Conservation (phyloP, 208 protist species). For the Leishmania braziliensis region DNA sequence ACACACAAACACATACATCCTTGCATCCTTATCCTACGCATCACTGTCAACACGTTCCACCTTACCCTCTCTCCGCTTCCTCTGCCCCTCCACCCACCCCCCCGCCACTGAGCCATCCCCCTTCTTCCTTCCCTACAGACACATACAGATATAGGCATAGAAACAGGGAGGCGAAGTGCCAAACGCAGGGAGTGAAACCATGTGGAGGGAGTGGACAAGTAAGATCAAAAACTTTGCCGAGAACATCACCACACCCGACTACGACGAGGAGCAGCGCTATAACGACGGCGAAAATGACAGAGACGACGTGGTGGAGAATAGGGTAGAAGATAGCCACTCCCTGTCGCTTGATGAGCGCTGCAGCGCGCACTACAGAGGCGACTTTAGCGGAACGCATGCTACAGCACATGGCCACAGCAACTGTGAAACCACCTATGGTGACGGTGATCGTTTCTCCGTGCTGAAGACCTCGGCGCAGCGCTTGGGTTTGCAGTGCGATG, state of each 20-base stretch:
- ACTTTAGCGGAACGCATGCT: background rate
- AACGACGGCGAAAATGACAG: background rate
- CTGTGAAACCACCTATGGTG: background rate
- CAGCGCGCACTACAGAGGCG: background rate
- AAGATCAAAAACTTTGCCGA: conserved; percentile 79
- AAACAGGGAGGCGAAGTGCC: background rate
- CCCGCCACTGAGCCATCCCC: background rate
- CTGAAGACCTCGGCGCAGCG: conserved; percentile 6
- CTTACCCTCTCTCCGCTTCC: background rate
- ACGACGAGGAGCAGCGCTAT: conserved; percentile 38
- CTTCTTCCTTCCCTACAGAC: background rate
- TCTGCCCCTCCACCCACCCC: background rate
- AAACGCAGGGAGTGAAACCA: conserved; percentile 6
- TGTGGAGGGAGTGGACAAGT: conserved; percentile 67
- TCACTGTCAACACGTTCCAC: background rate
- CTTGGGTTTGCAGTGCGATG: conserved; percentile 9
- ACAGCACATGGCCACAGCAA: background rate
- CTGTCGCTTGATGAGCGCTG: background rate
- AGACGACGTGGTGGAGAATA: background rate
- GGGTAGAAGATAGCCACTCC: too few relatives aligned
- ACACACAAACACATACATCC: background rate
- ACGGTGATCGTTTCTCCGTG: background rate
- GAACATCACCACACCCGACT: conserved; percentile 69
- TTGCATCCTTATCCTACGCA: background rate
- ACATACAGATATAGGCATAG: background rate